These are phyloP conservation scores for Thraustochytrium sp. DNA, from an alignment of 352 stramenopile species.

Conservation along the genomic window DNA sequence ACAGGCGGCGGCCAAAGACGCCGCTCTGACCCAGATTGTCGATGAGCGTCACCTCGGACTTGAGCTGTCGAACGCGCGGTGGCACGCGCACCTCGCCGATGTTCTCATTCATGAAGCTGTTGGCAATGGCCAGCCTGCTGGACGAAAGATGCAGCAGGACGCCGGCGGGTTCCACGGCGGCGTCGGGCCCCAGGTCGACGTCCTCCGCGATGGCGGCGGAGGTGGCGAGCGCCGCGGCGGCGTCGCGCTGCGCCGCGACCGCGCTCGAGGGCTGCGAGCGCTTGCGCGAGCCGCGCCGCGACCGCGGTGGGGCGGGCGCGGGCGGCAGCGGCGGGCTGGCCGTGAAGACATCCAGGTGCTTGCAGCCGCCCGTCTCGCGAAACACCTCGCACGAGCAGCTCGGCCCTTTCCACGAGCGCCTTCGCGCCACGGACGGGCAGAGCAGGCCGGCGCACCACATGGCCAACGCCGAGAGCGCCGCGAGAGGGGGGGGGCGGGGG, in stretches of 20 bases:
- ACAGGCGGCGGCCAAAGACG: not conserved
- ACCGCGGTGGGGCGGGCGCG: too few relatives aligned
- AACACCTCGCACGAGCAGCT: not conserved
- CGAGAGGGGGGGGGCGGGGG: too few relatives aligned
- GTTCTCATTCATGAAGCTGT: not conserved
- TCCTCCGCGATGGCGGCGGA: too few relatives aligned
- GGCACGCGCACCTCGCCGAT: not conserved
- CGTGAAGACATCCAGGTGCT: not conserved
- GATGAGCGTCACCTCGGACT: not conserved
- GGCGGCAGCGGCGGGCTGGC: too few relatives aligned
- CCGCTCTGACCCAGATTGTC: not conserved
- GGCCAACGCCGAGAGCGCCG: too few relatives aligned
- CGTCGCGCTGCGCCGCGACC: not conserved
- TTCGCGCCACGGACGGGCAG: not conserved
- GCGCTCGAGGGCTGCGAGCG: too few relatives aligned
- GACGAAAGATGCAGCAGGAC: not conserved
- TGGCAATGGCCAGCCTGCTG: not conserved
- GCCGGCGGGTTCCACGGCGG: not conserved
- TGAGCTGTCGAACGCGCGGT: not conserved
- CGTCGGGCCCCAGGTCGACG: not conserved
- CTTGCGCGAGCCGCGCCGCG: not conserved
- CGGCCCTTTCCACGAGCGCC: not conserved
- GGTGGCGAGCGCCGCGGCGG: not conserved
- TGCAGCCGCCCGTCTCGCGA: not conserved
- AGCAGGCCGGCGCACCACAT: not conserved